phyloP scores from a whole-genome alignment of 805 yeast species.

The Isabelozyma heimii region DNA sequence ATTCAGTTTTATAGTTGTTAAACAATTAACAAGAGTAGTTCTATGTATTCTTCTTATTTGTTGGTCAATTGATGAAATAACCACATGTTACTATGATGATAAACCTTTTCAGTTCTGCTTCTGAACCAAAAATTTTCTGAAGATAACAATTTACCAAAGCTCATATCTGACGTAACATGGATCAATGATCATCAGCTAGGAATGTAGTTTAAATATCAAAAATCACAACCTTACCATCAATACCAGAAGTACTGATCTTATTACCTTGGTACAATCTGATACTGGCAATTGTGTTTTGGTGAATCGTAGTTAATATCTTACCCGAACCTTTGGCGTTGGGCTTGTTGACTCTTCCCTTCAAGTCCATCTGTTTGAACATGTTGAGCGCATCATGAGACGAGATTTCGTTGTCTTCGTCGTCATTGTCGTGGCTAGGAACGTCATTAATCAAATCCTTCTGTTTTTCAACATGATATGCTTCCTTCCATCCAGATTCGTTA shows the following conservation, averaged over 20 bases:
- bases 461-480: slow-evolving; percentile 52
- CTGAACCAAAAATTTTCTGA: slow-evolving; percentile 73
- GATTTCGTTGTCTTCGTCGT: slow-evolving; percentile 49
- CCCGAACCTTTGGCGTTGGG: slow-evolving; percentile 26
- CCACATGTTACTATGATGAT: slow-evolving; percentile 53
- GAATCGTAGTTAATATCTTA: slow-evolving; percentile 65
- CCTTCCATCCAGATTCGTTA: slow-evolving; percentile 60
- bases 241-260: slow-evolving; percentile 67
- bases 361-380: slow-evolving; percentile 93
- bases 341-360: slow-evolving; percentile 75
- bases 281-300: slow-evolving; percentile 84
- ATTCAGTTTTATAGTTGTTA: background rate
- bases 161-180: slow-evolving; percentile 38
- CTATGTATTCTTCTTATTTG: background rate
- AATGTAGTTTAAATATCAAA: slow-evolving; percentile 34
- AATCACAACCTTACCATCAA: slow-evolving; percentile 88
- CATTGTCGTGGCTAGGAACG: slow-evolving; percentile 28
- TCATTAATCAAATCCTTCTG: slow-evolving; percentile 46
- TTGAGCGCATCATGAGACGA: slow-evolving; percentile 77
- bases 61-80: background rate
- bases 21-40: background rate
- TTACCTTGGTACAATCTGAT: slow-evolving; percentile 48
- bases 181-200: background rate
- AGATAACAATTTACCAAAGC: slow-evolving; percentile 75
- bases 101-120: slow-evolving; percentile 91